phyloP scores from a whole-genome alignment of 2,329 filamentous ascomycete genomes.

The Epichloe sp. region DNA sequence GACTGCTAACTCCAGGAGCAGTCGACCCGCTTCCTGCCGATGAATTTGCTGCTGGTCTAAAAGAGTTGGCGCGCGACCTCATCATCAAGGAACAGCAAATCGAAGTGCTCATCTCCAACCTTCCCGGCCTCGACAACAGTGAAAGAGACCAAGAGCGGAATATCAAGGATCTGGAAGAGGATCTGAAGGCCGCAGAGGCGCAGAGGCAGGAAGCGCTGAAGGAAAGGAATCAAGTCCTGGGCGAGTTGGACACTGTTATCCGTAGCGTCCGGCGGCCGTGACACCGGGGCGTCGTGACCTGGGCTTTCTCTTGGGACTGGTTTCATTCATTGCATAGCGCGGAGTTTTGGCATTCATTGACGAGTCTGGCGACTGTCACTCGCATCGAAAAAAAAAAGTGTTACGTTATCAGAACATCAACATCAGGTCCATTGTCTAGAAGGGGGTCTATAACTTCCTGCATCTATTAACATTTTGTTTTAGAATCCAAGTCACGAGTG shows the following conservation, averaged over 20 bases:
- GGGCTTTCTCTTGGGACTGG: background rate
- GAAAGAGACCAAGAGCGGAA: slow-evolving; percentile 61
- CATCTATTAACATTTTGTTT: background rate
- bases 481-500: background rate
- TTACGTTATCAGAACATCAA: background rate
- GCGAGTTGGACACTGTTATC: slow-evolving; percentile 47
- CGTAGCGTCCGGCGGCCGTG: slow-evolving; percentile 45
- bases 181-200: slow-evolving; percentile 48
- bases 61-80: slow-evolving; percentile 63
- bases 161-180: slow-evolving; percentile 51
- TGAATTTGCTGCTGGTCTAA: slow-evolving; percentile 52
- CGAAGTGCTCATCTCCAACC: slow-evolving; percentile 57
- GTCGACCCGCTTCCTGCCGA: slow-evolving; percentile 50
- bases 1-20: slow-evolving; percentile 13
- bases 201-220: slow-evolving; percentile 49
- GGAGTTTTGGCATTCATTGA: slow-evolving; percentile 12
- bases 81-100: slow-evolving; percentile 75
- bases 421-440: background rate
- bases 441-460: background rate
- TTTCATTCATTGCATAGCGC: slow-evolving; percentile 11
- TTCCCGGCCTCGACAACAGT: slow-evolving; percentile 68
- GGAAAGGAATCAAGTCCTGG: slow-evolving; percentile 49
- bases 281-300: slow-evolving; percentile 10
- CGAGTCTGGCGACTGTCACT: background rate
- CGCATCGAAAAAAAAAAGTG: background rate